These are phyloP conservation scores for Fonsecaea pedrosoi DNA, from an alignment of 2,329 filamentous ascomycete genomes.

Conservation along the genomic window DNA sequence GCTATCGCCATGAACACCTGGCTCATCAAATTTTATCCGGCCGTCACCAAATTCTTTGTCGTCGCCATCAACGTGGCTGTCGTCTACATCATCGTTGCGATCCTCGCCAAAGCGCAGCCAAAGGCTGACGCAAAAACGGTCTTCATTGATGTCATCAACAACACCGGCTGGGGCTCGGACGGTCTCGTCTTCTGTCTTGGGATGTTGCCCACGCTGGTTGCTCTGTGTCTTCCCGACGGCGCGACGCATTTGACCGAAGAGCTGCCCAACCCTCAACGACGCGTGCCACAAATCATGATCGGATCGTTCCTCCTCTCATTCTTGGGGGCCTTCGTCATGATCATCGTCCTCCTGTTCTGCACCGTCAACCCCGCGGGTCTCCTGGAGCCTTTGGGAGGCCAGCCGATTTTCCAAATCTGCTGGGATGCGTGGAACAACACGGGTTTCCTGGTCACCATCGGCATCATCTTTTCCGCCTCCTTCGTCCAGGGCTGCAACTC, in stretches of 20 bases:
- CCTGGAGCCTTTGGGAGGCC: constrained; percentile 7
- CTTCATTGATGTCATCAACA: constrained; percentile 34
- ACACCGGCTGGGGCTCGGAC: constrained; percentile 40
- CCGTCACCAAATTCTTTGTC: constrained; percentile 26
- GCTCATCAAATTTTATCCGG: constrained; percentile 24
- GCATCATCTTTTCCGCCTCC: background rate
- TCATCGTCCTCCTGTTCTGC: constrained; percentile 28
- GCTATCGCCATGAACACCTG: constrained; percentile 22
- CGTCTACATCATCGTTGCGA: constrained; percentile 39
- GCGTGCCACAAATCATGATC: constrained; percentile 30
- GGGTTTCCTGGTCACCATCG: constrained; percentile 3
- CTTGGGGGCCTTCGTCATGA: constrained; percentile 26
- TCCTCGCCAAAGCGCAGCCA: constrained; percentile 37
- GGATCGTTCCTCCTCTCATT: constrained; percentile 17
- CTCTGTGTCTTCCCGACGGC: constrained; percentile 22
- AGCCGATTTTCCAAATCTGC: constrained; percentile 23
- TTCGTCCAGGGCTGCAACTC: background rate
- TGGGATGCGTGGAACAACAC: constrained; percentile 7
- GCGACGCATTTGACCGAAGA: constrained; percentile 33
- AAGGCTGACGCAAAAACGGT: constrained; percentile 31
- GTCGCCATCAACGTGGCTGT: constrained; percentile 33
- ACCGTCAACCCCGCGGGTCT: constrained; percentile 16
- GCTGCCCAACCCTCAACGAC: constrained; percentile 21
- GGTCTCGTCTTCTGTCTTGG: constrained; percentile 34
- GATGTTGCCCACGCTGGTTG: constrained; percentile 16